These are phyloP conservation scores for Aegilops umbellulata DNA, from an alignment of 176 grass and related monocot species.

Conservation along the genomic window DNA sequence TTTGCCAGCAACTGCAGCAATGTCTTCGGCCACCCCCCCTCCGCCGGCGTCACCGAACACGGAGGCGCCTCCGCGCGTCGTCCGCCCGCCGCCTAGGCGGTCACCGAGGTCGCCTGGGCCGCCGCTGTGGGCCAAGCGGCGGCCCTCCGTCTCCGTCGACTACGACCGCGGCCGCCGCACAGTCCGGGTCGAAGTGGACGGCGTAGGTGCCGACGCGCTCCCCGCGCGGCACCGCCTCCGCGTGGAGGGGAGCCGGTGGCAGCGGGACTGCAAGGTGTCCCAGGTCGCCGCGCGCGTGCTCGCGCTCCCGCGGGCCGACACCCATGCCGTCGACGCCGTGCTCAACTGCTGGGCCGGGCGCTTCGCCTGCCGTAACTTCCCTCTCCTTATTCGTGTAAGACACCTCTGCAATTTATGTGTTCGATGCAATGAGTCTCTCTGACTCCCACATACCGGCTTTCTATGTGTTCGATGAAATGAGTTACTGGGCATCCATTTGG, in stretches of 20 bases:
- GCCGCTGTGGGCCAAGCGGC: conserved; percentile 67
- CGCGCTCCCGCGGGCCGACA: conserved; percentile 50
- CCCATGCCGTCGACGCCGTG: conserved; percentile 51
- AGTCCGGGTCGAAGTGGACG: conserved; percentile 54
- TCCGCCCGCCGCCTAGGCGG: conserved; percentile 26
- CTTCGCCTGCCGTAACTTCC: conserved; percentile 68
- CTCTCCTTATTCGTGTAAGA: conserved; percentile 72
- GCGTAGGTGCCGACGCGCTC: conserved; percentile 55
- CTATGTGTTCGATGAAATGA: background rate
- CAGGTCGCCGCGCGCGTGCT: conserved; percentile 62
- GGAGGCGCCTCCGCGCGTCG: conserved; percentile 21
- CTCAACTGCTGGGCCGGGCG: conserved; percentile 86
- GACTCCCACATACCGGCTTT: background rate
- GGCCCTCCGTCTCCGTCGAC: conserved; percentile 59
- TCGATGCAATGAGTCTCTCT: conserved; percentile 20
- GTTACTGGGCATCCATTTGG: background rate
- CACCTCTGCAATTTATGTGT: background rate
- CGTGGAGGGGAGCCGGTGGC: conserved; percentile 60
- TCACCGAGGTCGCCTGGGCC: background rate
- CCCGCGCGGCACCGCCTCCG: conserved; percentile 56
- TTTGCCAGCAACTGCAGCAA: background rate
- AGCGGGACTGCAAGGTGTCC: conserved; percentile 81
- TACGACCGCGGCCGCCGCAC: conserved; percentile 67
- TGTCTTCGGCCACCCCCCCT: conserved; percentile 12
- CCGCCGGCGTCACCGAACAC: background rate